phyloP scores from a whole-genome alignment of 306 rosid species.

The Pyrus bretschneideri region DNA sequence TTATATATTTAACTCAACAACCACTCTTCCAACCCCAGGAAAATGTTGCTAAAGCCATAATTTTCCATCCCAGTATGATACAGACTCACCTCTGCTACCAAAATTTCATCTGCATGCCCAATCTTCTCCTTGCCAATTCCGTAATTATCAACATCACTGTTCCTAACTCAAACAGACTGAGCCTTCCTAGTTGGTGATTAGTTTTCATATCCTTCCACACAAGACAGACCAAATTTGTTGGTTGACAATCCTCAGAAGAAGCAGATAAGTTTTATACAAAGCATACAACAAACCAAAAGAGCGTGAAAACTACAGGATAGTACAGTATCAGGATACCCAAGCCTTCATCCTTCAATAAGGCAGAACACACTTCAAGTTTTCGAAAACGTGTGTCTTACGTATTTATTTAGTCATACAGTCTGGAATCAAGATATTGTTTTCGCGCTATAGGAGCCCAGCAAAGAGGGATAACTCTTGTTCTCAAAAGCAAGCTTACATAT shows the following conservation, averaged over 20 bases:
- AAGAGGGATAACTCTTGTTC: not conserved
- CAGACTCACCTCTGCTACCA: not conserved
- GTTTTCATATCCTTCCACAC: not conserved
- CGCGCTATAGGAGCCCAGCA: not conserved
- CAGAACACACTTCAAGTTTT: not conserved
- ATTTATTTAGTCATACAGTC: not conserved
- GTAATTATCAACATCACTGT: not conserved
- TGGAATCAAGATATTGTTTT: not conserved
- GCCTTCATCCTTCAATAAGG: not conserved
- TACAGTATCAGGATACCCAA: not conserved
- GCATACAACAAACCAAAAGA: not conserved
- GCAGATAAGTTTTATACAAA: not conserved
- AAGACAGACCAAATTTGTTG: not conserved
- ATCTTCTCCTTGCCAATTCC: not conserved
- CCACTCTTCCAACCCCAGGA: not conserved
- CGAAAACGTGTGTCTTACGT: not conserved
- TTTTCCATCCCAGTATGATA: not conserved
- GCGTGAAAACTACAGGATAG: not conserved
- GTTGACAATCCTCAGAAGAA: not conserved
- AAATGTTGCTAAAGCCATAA: not conserved
- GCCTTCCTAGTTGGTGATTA: not conserved
- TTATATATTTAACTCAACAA: not conserved
- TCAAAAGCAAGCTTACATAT: slow-evolving; percentile 1
- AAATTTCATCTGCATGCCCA: not conserved
- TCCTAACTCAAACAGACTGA: not conserved